Base-by-base conservation (phyloP, 352 stramenopile species). In the Phytophthora vignae region DNA sequence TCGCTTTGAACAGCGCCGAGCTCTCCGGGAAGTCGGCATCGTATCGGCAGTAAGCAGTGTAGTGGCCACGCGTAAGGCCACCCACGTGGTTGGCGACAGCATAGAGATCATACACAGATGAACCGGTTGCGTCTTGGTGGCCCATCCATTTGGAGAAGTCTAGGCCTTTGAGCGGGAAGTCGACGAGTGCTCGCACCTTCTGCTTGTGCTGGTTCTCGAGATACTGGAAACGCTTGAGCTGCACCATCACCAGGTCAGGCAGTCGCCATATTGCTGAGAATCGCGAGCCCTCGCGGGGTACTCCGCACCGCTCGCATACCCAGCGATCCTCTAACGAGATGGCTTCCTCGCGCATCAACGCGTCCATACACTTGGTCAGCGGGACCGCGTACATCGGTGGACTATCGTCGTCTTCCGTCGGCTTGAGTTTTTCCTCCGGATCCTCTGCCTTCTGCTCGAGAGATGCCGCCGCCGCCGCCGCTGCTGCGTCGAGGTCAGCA, bases 51-150 rank as follows among this genome's bases (percentile, higher is more conserved):
- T 84, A 93, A 3, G 89, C 87, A 15, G 89, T 96, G 82, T 99
- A 99, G 71, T 99, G 98, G 5, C 98, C 98, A 44, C 91, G 90
- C 2, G 95, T 96, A 9, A 99, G 83, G 0, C 92, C 94, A 29
- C 98, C 98, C 59, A 98, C 94, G 67, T 99, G 98, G 82, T 99
- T 98, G n/a, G 98, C 94, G 8, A 99, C 97, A 19, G 92, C 96
- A 69, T 99, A 99, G 27, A 99, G 78, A 72, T 99, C 97, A 67
- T 99, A 99, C 22, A 96, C 73, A 3, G 73, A 65, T 55, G 69
- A 67, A 12, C 40, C 42, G 21, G 29, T 31, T 53, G 55, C 54
- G 21, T 73, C 71, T 4, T 85, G 73, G 21, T 74, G 60, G 25
- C 73, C 82, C 66, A 94, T 90, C 82, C 88, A 95, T 25, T 79